These are phyloP conservation scores for Globisporangium emineosum DNA, from an alignment of 352 stramenopile genomes.

Conservation along the genomic window DNA sequence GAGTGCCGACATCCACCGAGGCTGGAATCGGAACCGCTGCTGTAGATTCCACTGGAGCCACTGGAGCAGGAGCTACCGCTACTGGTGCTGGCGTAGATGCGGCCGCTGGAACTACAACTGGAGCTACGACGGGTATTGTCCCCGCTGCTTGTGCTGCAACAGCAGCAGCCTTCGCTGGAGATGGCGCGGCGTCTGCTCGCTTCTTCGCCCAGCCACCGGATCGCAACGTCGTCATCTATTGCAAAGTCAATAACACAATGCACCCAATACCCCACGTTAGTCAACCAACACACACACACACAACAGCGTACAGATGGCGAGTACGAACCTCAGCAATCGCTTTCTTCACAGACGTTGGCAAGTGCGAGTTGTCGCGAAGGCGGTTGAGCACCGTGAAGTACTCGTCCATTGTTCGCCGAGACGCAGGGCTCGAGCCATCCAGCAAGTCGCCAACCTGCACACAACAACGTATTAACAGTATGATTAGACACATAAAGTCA, in stretches of 20 bases:
- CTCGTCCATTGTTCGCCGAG: constrained; percentile 77
- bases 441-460: constrained; percentile 71
- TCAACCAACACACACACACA: background rate
- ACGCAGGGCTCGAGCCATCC: constrained; percentile 78
- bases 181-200: constrained; percentile 20
- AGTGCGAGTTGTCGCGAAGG: constrained; percentile 36
- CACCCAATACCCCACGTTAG: background rate
- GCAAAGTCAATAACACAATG: background rate
- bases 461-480: background rate
- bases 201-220: constrained; percentile 59
- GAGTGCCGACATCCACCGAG: background rate
- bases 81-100: background rate
- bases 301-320: background rate
- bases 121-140: constrained; percentile 1
- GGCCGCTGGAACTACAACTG: too few relatives aligned
- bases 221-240: constrained; percentile 42
- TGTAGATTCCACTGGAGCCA: background rate
- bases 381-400: constrained; percentile 73
- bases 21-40: background rate
- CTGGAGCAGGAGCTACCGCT: background rate
- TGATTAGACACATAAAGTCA: background rate
- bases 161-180: constrained; percentile 11
- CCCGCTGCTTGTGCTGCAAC: background rate
- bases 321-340: constrained; percentile 40
- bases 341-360: constrained; percentile 34